phyloP scores from a whole-genome alignment of 345 rosid genomes.

The Orychophragmus violaceus region DNA sequence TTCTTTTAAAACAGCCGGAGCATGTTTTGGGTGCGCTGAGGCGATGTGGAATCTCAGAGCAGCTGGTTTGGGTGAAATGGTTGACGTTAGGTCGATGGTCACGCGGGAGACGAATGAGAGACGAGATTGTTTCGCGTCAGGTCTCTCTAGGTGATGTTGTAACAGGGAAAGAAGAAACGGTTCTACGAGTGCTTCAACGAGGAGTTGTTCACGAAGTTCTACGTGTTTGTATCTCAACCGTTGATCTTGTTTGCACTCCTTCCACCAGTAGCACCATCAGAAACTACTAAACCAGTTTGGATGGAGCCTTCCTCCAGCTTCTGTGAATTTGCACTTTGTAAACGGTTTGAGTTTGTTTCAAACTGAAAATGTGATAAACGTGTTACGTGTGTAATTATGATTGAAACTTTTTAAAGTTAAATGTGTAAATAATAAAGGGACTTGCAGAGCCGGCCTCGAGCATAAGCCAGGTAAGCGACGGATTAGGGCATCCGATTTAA shows the following conservation, averaged over 20 bases:
- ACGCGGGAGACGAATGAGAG: slow-evolving; percentile 59
- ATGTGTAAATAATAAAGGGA: too few species aligned
- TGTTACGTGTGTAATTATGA: background rate
- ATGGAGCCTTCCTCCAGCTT: background rate
- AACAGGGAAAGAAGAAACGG: slow-evolving; percentile 38
- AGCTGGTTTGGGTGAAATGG: slow-evolving; percentile 55
- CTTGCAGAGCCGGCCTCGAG: too few species aligned
- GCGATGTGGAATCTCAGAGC: slow-evolving; percentile 43
- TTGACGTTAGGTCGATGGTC: slow-evolving; percentile 70
- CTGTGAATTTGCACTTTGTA: background rate
- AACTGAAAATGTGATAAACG: background rate
- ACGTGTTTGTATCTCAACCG: slow-evolving; percentile 46
- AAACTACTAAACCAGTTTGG: slow-evolving; percentile 19
- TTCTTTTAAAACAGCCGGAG: too few species aligned
- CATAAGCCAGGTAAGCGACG: too few species aligned
- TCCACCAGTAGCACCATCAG: slow-evolving; percentile 29
- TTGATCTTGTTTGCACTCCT: slow-evolving; percentile 27
- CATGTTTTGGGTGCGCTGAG: slow-evolving; percentile 36
- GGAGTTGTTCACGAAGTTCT: slow-evolving; percentile 69
- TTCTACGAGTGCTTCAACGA: slow-evolving; percentile 48
- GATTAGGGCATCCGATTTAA: too few species aligned
- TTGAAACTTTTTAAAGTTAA: background rate
- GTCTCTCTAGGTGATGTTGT: slow-evolving; percentile 45
- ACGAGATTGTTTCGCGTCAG: slow-evolving; percentile 45
- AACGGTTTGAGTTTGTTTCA: background rate